Evolutionary conservation across 1,284 basidiomycete species (phyloP).

Genomic region (Ustilago shanxiensis): DNA sequence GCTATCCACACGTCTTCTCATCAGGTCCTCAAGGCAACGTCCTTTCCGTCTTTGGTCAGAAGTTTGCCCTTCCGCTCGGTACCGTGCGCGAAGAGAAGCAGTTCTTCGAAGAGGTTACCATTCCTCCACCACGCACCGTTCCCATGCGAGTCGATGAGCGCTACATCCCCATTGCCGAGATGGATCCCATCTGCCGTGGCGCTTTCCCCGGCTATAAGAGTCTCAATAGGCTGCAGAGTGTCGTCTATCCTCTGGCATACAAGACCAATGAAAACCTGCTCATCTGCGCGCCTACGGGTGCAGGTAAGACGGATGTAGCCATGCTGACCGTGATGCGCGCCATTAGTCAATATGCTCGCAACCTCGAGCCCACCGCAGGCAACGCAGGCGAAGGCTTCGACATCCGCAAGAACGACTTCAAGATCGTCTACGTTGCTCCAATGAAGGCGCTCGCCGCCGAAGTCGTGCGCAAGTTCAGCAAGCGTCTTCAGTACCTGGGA

Average conservation of each 20-base stretch:
- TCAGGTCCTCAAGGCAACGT: slow-evolving; percentile 79
- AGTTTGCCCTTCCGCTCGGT: slow-evolving; percentile 85
- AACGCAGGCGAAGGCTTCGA: slow-evolving; percentile 51
- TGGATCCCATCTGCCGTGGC: slow-evolving; percentile 84
- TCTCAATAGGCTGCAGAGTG: slow-evolving; percentile 94
- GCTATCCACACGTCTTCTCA: slow-evolving; percentile 90
- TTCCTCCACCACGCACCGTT: slow-evolving; percentile 86
- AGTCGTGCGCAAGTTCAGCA: slow-evolving; percentile 91
- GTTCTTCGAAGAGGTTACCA: slow-evolving; percentile 80
- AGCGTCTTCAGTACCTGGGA: slow-evolving; percentile 88
- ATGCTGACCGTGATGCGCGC: slow-evolving; percentile 93
- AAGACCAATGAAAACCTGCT: slow-evolving; percentile 95
- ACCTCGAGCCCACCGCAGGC: slow-evolving; percentile 76
- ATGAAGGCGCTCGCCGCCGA: slow-evolving; percentile 99
- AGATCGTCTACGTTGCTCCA: slow-evolving; percentile 98
- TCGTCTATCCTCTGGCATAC: slow-evolving; percentile 94
- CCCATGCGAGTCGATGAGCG: slow-evolving; percentile 82
- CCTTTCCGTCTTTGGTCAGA: slow-evolving; percentile 79
- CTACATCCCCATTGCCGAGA: slow-evolving; percentile 79
- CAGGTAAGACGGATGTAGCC: slow-evolving; percentile 98
- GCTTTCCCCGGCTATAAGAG: slow-evolving; percentile 90
- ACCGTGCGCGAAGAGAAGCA: slow-evolving; percentile 77
- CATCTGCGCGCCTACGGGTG: slow-evolving; percentile 73
- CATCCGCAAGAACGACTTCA: slow-evolving; percentile 75
- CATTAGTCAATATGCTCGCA: slow-evolving; percentile 80